phyloP scores from a whole-genome alignment of 2,329 filamentous ascomycete genomes.

The Xylariaceae sp. region DNA sequence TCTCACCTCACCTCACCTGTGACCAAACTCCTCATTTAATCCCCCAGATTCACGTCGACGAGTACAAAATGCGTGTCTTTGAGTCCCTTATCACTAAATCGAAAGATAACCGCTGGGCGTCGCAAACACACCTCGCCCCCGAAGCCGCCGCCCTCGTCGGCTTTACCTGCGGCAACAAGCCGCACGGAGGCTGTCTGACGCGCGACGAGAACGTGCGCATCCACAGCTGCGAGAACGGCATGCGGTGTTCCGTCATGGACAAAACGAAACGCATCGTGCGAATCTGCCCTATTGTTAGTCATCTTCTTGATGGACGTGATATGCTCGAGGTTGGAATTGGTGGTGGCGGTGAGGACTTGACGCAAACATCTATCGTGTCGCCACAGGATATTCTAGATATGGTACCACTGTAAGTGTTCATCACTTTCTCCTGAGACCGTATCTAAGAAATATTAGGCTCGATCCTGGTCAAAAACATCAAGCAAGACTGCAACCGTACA shows the following conservation, averaged over 20 bases:
- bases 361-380: conserved; percentile 57
- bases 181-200: conserved; percentile 68
- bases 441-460: conserved; percentile 13
- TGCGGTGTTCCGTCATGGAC: conserved; percentile 48
- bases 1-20: not conserved
- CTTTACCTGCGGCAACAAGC: conserved; percentile 67
- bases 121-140: conserved; percentile 41
- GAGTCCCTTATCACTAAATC: conserved; percentile 49
- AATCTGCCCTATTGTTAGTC: conserved; percentile 73
- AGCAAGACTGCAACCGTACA: conserved; percentile 10
- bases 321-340: conserved; percentile 71
- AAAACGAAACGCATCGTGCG: conserved; percentile 54
- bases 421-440: not conserved
- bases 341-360: conserved; percentile 71
- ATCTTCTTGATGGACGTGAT: conserved; percentile 53
- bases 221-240: conserved; percentile 80
- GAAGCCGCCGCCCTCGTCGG: conserved; percentile 67
- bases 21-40: conserved; percentile 10
- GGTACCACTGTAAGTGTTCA: conserved; percentile 34
- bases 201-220: conserved; percentile 56
- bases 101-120: conserved; percentile 36
- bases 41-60: conserved; percentile 70
- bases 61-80: conserved; percentile 73
- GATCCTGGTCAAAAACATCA: not conserved
- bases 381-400: conserved; percentile 49